Evolutionary conservation across 176 grass and related monocot species (phyloP).

Genomic region (Puya raimondii): DNA sequence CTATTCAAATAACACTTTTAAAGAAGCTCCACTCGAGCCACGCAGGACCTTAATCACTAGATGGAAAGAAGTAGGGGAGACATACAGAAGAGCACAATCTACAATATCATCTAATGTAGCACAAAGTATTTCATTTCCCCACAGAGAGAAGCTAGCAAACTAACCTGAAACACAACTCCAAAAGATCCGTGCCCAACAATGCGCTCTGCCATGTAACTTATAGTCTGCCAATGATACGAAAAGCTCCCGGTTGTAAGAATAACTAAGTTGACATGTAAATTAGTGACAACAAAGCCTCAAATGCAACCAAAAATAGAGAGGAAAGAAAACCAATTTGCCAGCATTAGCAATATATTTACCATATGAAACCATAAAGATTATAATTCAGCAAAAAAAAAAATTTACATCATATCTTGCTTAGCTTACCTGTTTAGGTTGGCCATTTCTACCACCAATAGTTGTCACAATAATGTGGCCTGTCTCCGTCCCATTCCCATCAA

Average conservation of each 20-base stretch:
- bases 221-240: constrained; percentile 43
- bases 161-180: constrained; percentile 61
- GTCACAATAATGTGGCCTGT: constrained; percentile 76
- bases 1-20: too few relatives aligned
- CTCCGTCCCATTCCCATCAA: constrained; percentile 69
- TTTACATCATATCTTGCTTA: neutral
- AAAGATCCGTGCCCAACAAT: constrained; percentile 67
- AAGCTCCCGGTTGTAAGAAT: constrained; percentile 6
- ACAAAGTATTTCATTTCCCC: neutral
- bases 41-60: neutral
- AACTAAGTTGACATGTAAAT: neutral
- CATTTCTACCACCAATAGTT: constrained; percentile 60
- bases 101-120: neutral
- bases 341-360: neutral
- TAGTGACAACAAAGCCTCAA: neutral
- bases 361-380: neutral
- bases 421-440: constrained; percentile 64
- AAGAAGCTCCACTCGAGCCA: too few relatives aligned
- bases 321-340: constrained; percentile 13
- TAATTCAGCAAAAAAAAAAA: neutral
- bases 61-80: neutral
- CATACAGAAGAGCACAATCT: neutral
- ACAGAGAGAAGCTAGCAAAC: constrained; percentile 6
- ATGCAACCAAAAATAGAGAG: constrained; percentile 15
- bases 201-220: constrained; percentile 77